Evolutionary conservation across 129 eudicot genomes (phyloP), one percentile per base, ranked within the genome.

Genomic region (Solidago caesia): DNA sequence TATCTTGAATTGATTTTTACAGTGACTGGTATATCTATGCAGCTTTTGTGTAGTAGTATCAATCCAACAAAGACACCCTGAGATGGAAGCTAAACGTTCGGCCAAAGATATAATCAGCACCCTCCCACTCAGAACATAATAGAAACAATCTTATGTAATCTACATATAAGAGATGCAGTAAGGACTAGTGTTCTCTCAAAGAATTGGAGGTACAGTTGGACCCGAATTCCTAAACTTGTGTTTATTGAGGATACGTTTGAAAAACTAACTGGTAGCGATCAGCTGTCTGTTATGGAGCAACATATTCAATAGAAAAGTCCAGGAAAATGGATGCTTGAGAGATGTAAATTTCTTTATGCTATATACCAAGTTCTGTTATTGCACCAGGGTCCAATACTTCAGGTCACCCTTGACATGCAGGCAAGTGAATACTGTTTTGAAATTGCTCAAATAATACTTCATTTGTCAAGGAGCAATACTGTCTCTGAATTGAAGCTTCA

Each of bases 191-290:
- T 65, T 64, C 71, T 75, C 44, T 66, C 79, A 4, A 65, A 15
- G 66, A 25, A 53, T 8, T 71, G 85, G 81, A 71, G 74, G 68
- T 56, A 76, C 67, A 58, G 13, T 21, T 72, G 76, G 67, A 44
- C 56, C 14, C 43, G 2, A 44, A 72, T 44, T 57, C 76, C 67
- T 58, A 72, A 42, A 43, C 44, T 72, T 44, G 56, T 15, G 67
- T 72, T 72, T 58, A 2, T 29, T 1, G 39, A 29, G 39, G 39
- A 29, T 29, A 29, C 39, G 39, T 29, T 29, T 29, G 39, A 29
- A 42, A 5, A 11, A 1, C 4, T 8, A 9, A 70, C 44, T 15
- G 13, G 52, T 29, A 39, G 2, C 9, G 16, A 56, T 8, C 13
- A 13, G 5, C 13, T 9, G 48, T 29, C 39, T 29, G 39, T 29